Evolutionary conservation across 768 basidiomycete species (phyloP), one percentile per base, ranked within the genome.

Genomic region (Coprinellus micaceus): DNA sequence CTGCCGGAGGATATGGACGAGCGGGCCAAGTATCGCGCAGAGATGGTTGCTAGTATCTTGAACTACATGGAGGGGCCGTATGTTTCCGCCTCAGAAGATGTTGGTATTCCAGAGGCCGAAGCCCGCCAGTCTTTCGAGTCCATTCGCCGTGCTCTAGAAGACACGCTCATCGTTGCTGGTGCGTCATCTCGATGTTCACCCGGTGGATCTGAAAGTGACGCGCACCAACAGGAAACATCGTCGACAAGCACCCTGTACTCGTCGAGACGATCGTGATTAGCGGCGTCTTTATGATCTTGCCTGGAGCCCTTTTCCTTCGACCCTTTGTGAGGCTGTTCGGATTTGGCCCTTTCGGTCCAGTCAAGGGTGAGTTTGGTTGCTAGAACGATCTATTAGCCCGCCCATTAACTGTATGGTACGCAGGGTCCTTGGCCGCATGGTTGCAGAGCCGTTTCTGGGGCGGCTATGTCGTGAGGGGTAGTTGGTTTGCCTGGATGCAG

Each of bases 171-270:
- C 13, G 24, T 62, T 39, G n/a, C 46, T 6, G 61, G 61, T 59
- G 29, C 17, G 44, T n/a, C 9, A n/a, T 19, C 24, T 26, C 3
- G 11, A 33, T 33, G 13, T 33, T 33, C 22, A n/a, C 4, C n/a
- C n/a, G n/a, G n/a, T n/a, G n/a, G n/a, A n/a, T n/a, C n/a, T n/a
- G n/a, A n/a, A n/a, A n/a, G n/a, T n/a, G n/a, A n/a, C n/a, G n/a
- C n/a, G n/a, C n/a, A n/a, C n/a, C n/a, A 24, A 13, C 52, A 76
- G 75, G 74, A 7, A 71, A 76, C 36, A 56, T 76, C 17, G 60
- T 61, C 3, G 74, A 77, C 58, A 65, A 71, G 24, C 72, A 75
- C 48, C 73, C 75, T 6, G 40, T 53, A 12, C 55, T 74, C 1
- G 37, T 71, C 10, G 47, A 54, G 13, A 50, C 58, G 2, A 33